These are phyloP conservation scores for Dorcoceras hygrometricum DNA, from an alignment of 257 asterid genomes.

Conservation along the genomic window DNA sequence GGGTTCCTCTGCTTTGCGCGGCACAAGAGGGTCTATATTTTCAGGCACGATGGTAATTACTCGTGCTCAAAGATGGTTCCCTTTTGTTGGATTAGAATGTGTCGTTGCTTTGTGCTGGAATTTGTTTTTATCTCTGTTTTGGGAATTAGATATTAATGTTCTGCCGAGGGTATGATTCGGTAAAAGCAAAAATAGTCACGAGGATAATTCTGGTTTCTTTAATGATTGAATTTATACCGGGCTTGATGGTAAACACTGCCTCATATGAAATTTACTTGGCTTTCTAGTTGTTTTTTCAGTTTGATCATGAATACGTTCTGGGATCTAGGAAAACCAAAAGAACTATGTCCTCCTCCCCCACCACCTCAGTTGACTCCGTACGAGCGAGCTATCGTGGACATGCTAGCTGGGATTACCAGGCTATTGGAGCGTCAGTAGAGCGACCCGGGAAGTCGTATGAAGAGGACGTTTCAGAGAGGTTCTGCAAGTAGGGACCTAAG, in stretches of 20 bases:
- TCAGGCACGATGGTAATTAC: conserved; percentile 72
- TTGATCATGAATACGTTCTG: conserved; percentile 2
- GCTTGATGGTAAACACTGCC: background rate
- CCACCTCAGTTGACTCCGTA: too few species aligned
- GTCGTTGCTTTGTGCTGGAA: background rate
- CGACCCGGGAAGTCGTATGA: too few species aligned
- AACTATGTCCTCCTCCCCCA: too few species aligned
- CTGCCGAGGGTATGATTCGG: conserved; percentile 13
- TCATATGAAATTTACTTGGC: background rate
- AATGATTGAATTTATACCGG: conserved; percentile 2
- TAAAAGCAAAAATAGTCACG: conserved; percentile 3
- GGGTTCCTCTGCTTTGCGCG: conserved; percentile 88
- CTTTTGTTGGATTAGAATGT: background rate
- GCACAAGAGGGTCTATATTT: conserved; percentile 83
- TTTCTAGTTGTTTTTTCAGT: background rate
- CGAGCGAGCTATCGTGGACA: too few species aligned
- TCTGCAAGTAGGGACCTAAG: too few species aligned
- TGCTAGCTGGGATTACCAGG: too few species aligned
- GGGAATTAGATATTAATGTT: background rate
- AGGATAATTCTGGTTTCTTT: background rate
- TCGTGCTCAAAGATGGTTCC: conserved; percentile 8
- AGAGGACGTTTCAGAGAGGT: too few species aligned
- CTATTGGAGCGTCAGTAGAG: too few species aligned
- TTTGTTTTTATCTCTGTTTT: background rate
- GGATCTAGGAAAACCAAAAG: conserved; percentile 9